Percentiles rank a stretch among this genome's conserved stretches.
These are phyloP conservation scores for Helotiales sp. DNA, from an alignment of 2,329 filamentous ascomycete species.

Conservation along the genomic window DNA sequence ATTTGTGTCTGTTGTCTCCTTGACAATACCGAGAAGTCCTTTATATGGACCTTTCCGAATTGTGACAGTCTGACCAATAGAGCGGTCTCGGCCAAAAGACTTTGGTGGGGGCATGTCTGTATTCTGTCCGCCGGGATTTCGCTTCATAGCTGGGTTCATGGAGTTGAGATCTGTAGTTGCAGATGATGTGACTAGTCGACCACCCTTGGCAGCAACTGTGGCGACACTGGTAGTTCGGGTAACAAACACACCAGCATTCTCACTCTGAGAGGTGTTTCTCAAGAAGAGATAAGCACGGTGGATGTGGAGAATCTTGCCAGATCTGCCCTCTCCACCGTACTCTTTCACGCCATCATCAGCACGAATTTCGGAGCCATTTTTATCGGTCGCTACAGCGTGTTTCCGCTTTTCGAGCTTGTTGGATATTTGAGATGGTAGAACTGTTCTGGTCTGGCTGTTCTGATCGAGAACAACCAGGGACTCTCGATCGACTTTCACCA, in stretches of 20 bases:
- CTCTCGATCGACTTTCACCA: conserved; percentile 95
- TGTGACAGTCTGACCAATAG: conserved; percentile 90
- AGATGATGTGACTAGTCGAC: conserved; percentile 66
- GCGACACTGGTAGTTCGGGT: conserved; percentile 83
- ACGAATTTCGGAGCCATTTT: conserved; percentile 90
- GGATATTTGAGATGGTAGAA: conserved; percentile 89
- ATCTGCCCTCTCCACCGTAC: conserved; percentile 80
- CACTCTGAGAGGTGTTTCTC: conserved; percentile 80
- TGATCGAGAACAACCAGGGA: conserved; percentile 90
- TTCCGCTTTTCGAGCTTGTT: conserved; percentile 85
- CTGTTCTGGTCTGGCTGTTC: conserved; percentile 78
- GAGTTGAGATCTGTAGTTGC: conserved; percentile 79
- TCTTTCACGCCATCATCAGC: conserved; percentile 93
- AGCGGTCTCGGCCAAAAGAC: conserved; percentile 76
- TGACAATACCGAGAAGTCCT: conserved; percentile 91
- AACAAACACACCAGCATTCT: conserved; percentile 91
- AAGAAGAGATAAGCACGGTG: conserved; percentile 92
- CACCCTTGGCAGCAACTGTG: conserved; percentile 93
- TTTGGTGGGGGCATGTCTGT: conserved; percentile 70
- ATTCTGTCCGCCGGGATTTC: conserved; percentile 61
- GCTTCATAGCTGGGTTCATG: conserved; percentile 90
- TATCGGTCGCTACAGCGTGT: conserved; percentile 87
- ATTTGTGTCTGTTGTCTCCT: conserved; percentile 85
- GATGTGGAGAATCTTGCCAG: conserved; percentile 91
- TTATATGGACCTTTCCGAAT: conserved; percentile 90